phyloP scores from a whole-genome alignment of 2,329 filamentous ascomycete species.

The Endoconidiophora polonica region DNA sequence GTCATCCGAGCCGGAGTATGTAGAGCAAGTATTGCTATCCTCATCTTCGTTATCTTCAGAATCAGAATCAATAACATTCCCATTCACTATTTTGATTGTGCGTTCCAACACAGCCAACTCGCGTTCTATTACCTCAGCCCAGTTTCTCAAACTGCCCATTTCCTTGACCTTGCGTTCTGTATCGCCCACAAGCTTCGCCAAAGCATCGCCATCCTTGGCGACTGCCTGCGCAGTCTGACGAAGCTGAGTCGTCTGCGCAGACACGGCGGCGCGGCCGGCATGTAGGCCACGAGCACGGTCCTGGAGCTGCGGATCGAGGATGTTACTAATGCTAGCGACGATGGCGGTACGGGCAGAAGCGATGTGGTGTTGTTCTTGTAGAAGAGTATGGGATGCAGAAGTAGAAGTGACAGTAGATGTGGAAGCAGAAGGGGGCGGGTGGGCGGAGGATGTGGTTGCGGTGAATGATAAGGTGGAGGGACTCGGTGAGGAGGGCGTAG shows the following conservation, averaged over 20 bases:
- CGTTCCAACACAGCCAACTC: constrained; percentile 49
- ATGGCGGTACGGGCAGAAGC: constrained; percentile 41
- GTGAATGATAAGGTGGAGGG: constrained; percentile 1
- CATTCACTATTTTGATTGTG: constrained; percentile 34
- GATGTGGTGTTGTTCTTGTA: constrained; percentile 29
- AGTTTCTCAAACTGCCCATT: constrained; percentile 69
- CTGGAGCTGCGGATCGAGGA: constrained; percentile 51
- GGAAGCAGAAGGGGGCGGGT: not conserved
- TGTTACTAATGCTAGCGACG: constrained; percentile 48
- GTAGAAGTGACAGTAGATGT: constrained; percentile 6
- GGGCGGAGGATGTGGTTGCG: not conserved
- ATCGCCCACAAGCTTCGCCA: constrained; percentile 45
- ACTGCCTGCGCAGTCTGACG: constrained; percentile 41
- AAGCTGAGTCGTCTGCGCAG: constrained; percentile 42
- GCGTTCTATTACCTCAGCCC: constrained; percentile 65
- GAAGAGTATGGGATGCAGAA: constrained; percentile 24
- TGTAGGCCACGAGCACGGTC: constrained; percentile 54
- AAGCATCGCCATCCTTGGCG: constrained; percentile 46
- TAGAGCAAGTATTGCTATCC: not conserved
- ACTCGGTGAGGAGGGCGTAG: not conserved
- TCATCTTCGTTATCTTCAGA: constrained; percentile 11
- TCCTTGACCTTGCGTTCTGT: constrained; percentile 55
- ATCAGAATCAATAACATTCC: not conserved
- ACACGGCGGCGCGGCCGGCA: constrained; percentile 47
- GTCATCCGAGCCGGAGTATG: too few species aligned